Evolutionary conservation across 371 early-diverging fungal species (phyloP).

Genomic region (Dinochytrium kinnereticum): DNA sequence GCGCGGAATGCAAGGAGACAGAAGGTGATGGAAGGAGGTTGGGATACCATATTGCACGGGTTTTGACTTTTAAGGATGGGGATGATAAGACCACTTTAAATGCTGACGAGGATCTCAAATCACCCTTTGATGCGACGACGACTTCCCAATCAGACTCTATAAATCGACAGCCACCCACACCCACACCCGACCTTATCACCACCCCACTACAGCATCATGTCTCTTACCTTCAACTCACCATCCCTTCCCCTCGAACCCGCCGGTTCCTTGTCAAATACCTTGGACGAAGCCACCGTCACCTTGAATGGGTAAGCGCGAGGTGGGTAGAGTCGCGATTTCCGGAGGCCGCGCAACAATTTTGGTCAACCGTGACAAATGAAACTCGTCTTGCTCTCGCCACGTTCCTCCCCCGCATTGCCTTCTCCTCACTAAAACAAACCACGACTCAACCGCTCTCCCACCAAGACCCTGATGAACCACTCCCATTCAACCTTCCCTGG

Average conservation of each 20-base stretch:
- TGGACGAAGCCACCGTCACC: neutral
- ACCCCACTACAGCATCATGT: too few species aligned
- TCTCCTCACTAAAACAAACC: neutral
- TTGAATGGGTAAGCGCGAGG: neutral
- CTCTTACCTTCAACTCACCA: too few species aligned
- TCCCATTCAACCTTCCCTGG: neutral
- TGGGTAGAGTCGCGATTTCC: slow-evolving; percentile 1
- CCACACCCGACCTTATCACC: too few species aligned
- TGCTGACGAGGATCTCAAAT: too few species aligned
- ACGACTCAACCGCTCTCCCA: neutral
- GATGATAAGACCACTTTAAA: too few species aligned
- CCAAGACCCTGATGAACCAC: neutral
- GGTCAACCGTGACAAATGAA: neutral
- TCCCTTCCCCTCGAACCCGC: neutral
- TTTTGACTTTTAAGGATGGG: too few species aligned
- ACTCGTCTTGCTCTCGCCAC: neutral
- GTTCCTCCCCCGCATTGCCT: neutral
- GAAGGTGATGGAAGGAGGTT: too few species aligned
- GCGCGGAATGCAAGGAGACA: too few species aligned
- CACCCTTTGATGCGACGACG: too few species aligned
- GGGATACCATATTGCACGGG: too few species aligned
- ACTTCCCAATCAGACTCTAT: too few species aligned
- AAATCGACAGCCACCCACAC: too few species aligned
- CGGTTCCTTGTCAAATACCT: neutral
- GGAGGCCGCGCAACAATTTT: neutral